These are phyloP conservation scores for Nymphaea colorata DNA, from an alignment of 164 flowering plant genomes.

Conservation along the genomic window DNA sequence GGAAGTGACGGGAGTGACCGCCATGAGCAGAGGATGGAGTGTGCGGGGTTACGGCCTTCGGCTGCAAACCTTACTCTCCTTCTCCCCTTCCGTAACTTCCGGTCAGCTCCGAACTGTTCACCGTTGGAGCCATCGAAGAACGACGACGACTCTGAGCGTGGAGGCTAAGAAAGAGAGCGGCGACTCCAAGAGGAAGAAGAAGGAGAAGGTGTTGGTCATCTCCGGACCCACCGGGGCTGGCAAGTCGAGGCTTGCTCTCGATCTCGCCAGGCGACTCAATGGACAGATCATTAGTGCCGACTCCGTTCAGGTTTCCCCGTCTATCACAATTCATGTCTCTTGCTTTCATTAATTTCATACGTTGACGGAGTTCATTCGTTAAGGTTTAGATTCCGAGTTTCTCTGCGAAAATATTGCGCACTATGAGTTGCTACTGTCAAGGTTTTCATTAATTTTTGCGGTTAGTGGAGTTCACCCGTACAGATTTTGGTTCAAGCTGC, in stretches of 20 bases:
- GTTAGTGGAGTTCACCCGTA: too few species aligned
- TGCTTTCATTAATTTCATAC: neutral
- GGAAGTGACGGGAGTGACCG: neutral
- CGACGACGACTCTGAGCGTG: neutral
- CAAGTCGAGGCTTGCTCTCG: slow-evolving; percentile 67
- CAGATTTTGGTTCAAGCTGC: too few species aligned
- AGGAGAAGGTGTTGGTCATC: slow-evolving; percentile 70
- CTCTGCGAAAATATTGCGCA: neutral
- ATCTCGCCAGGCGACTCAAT: slow-evolving; percentile 79
- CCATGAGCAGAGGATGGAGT: neutral
- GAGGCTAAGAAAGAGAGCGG: neutral
- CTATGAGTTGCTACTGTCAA: neutral
- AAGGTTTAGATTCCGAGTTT: neutral
- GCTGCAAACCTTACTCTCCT: neutral
- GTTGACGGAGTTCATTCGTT: neutral
- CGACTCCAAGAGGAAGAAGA: slow-evolving; percentile 14
- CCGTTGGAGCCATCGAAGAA: neutral
- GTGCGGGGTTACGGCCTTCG: neutral
- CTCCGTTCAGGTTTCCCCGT: slow-evolving; percentile 69
- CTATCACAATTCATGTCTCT: neutral
- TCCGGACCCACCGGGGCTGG: slow-evolving; percentile 98
- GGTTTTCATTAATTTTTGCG: too few species aligned
- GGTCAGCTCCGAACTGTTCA: neutral
- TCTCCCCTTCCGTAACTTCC: neutral
- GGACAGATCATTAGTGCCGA: slow-evolving; percentile 97